phyloP scores from a whole-genome alignment of 192 early-diverging fungal genomes.

The Gigaspora rosea region DNA sequence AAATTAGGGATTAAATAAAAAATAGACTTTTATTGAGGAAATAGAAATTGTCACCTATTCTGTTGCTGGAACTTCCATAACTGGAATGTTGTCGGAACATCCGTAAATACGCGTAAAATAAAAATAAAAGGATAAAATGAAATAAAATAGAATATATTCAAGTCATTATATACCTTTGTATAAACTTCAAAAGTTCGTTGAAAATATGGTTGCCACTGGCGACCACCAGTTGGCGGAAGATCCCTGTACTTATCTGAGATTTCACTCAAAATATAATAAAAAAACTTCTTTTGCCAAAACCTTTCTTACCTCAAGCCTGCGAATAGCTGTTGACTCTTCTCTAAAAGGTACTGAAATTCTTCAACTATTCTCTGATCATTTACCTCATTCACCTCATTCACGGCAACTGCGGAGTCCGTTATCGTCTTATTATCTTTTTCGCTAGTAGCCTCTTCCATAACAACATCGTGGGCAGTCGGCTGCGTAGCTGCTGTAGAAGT shows the following conservation, averaged over 20 bases:
- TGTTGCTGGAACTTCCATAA: constrained; percentile 96
- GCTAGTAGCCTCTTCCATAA: constrained; percentile 19
- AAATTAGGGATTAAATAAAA: neutral
- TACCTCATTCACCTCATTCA: neutral
- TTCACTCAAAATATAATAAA: neutral
- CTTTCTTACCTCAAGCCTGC: constrained; percentile 76
- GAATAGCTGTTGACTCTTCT: constrained; percentile 97
- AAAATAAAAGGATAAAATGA: neutral
- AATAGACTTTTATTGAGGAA: neutral
- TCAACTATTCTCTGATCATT: constrained; percentile 49
- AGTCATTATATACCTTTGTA: constrained; percentile 56
- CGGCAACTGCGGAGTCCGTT: neutral
- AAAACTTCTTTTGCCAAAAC: neutral
- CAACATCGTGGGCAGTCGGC: constrained; percentile 7
- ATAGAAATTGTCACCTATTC: constrained; percentile 62
- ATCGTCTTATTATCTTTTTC: neutral
- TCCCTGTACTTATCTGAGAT: constrained; percentile 55
- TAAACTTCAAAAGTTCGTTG: constrained; percentile 98
- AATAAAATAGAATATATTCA: neutral
- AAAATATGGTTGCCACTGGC: constrained; percentile 79
- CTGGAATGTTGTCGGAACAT: constrained; percentile 24
- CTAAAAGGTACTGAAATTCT: constrained; percentile 93
- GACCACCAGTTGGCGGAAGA: constrained; percentile 80
- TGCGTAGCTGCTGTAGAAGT: neutral
- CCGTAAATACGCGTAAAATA: neutral